Base-by-base conservation (phyloP, 345 rosid species). In the Heritiera fomes region DNA sequence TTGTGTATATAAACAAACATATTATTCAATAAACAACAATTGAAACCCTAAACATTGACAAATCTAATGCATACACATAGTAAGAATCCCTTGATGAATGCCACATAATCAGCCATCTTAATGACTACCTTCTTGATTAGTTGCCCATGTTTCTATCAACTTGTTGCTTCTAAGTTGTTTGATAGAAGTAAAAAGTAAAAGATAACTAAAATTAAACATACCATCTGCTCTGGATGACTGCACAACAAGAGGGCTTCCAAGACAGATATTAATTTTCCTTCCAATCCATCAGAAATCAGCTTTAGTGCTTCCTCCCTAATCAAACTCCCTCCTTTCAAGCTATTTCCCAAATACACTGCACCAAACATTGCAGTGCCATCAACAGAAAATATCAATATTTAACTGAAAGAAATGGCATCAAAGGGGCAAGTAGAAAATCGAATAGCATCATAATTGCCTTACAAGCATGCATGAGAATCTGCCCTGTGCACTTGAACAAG, bases 251-350 rank as follows among this genome's bases (percentile, higher is more conserved):
- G 97, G 55, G 70, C 85, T 80, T 88, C 85, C 67, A 94, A 82
- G 49, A 91, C 83, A 71, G 85, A 86, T 53, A 90, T 81, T 81
- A 89, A 88, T 85, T 82, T 90, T 76, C 79, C 75, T 84, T 94
- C 98, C 79, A 96, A 84, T 80, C 98, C 98, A 86, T 85, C 91
- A 76, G 94, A 91, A 84, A 94, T 89, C 85, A 96, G 82, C 84
- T 89, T 90, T 76, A 76, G 71, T 32, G 89, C 91, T 84, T 82
- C 88, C 58, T 87, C 88, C 73, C 83, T 83, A 34, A 86, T 78
- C 79, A 75, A 43, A 83, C 77, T 83, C 74, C 85, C 86, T 79
- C 83, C 93, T 61, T 83, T 77, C 75, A 81, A 79, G 80, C 86
- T 76, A 84, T 71, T 82, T 72, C 87, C 90, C 79, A 83, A 69